phyloP scores from a whole-genome alignment of 2,329 filamentous ascomycete species.

The Didymella lethalis region DNA sequence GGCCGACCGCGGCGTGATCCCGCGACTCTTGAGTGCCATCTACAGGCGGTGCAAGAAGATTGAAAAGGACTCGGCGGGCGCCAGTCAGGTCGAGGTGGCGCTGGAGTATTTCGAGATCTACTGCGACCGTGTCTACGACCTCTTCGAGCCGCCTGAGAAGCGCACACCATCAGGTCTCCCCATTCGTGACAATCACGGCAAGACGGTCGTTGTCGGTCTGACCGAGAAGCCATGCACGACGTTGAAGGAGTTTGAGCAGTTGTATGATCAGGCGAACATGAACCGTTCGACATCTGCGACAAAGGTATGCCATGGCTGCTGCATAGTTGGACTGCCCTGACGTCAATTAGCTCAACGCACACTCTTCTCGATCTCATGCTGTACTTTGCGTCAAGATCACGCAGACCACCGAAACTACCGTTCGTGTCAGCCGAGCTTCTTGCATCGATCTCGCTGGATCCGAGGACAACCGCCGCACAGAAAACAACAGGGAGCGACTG shows the following conservation, averaged over 20 bases:
- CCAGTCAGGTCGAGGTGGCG: constrained; percentile 74
- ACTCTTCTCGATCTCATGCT: constrained; percentile 88
- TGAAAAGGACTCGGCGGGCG: constrained; percentile 75
- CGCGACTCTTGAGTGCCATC: constrained; percentile 81
- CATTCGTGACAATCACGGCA: constrained; percentile 84
- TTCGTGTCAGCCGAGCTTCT: constrained; percentile 80
- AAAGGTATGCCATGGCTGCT: constrained; percentile 60
- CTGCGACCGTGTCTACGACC: constrained; percentile 92
- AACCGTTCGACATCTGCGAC: constrained; percentile 90
- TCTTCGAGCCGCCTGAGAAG: constrained; percentile 88
- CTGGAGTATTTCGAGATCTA: constrained; percentile 97
- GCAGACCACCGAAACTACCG: constrained; percentile 72
- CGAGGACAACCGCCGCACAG: constrained; percentile 92
- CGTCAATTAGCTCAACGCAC: constrained; percentile 73
- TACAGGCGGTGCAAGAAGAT: constrained; percentile 88
- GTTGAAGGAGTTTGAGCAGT: constrained; percentile 85
- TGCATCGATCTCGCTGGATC: constrained; percentile 95
- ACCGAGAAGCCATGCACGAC: constrained; percentile 83
- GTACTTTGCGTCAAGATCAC: constrained; percentile 90
- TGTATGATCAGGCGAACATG: constrained; percentile 92
- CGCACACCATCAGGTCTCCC: constrained; percentile 81
- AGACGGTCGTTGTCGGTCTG: constrained; percentile 85
- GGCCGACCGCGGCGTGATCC: constrained; percentile 86
- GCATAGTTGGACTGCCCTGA: constrained; percentile 2
- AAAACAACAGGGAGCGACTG: constrained; percentile 89